These are phyloP conservation scores for Sisymbrium altissimum DNA, from an alignment of 345 rosid genomes.

Conservation along the genomic window DNA sequence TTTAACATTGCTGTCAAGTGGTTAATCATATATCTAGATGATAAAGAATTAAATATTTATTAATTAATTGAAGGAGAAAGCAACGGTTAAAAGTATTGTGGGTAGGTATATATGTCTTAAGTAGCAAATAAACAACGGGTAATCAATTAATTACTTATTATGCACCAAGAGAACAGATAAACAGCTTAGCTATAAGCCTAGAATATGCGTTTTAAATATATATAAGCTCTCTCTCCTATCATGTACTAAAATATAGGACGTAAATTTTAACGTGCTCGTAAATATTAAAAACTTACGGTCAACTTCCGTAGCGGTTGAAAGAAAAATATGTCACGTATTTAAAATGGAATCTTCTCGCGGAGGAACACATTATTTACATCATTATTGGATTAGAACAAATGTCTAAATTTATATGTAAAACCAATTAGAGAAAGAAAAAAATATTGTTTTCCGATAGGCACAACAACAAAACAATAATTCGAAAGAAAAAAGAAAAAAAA, in stretches of 20 bases:
- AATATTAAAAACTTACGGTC: slow-evolving; percentile 19
- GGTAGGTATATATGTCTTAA: slow-evolving; percentile 26
- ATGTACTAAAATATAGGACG: background rate
- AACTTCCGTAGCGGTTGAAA: slow-evolving; percentile 25
- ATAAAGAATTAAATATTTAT: background rate
- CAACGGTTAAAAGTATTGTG: background rate
- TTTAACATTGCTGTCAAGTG: background rate
- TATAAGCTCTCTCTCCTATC: slow-evolving; percentile 34
- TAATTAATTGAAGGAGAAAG: background rate
- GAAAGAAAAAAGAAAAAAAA: background rate
- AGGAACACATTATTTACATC: background rate
- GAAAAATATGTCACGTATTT: slow-evolving; percentile 7
- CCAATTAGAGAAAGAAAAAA: background rate
- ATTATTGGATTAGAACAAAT: background rate
- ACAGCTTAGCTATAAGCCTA: background rate
- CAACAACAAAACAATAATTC: background rate
- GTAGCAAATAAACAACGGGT: slow-evolving; percentile 10
- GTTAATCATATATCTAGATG: background rate
- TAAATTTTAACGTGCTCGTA: background rate
- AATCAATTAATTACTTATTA: background rate
- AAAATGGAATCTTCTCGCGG: slow-evolving; percentile 3
- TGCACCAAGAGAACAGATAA: background rate
- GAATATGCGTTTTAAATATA: background rate
- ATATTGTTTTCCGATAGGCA: background rate
- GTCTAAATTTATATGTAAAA: background rate